Evolutionary conservation across 148 eudicot genomes (phyloP), one percentile per base, ranked within the genome.

Genomic region (Rhododendron griersonianum): DNA sequence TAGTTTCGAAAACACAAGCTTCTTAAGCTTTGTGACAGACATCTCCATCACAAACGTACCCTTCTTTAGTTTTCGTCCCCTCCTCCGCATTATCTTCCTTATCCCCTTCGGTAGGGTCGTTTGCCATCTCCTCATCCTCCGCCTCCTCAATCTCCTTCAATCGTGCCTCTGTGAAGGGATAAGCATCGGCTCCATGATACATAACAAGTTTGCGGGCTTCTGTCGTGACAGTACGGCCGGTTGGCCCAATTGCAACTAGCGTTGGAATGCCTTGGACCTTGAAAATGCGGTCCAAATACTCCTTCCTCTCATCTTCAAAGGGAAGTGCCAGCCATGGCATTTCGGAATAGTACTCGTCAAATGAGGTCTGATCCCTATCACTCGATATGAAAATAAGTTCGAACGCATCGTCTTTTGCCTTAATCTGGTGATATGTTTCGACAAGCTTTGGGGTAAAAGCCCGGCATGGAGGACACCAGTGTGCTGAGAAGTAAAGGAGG

Each of bases 381-480:
- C 35, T 18, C 1, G 80, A 74, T 30, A 74, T 33, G 45, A 74
- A 84, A 74, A 48, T 50, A 21, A 93, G 89, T 86, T 93, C 95
- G n/a, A 93, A 89, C 2, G 82, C 82, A 30, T 84, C 85, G 45
- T 91, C 91, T 71, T 92, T 93, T 0, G 88, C 92, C 91, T 91
- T 93, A 81, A 93, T 92, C 59, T 92, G 87, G 61, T 93, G 37
- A 86, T 92, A 93, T 59, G 53, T 83, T 84, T 92, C 87, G 2
- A 90, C 84, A 21, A 93, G 92, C 82, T 91, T 91, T 51, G 95
- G 93, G 47, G 92, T 86, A 71, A 93, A 93, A 25, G 86, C 88
- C 3, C 92, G 95, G 84, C 93, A 92, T 71, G 93, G 94, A 23
- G 93, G 91, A 78, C 95, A 92, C 94, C 95, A 92, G 53, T 93